A percentile compares a stretch with the other conserved stretches of the same genome.
Evolutionary conservation across 192 early-diverging fungal genomes (phyloP).

Genomic region (Backusella luteola): DNA sequence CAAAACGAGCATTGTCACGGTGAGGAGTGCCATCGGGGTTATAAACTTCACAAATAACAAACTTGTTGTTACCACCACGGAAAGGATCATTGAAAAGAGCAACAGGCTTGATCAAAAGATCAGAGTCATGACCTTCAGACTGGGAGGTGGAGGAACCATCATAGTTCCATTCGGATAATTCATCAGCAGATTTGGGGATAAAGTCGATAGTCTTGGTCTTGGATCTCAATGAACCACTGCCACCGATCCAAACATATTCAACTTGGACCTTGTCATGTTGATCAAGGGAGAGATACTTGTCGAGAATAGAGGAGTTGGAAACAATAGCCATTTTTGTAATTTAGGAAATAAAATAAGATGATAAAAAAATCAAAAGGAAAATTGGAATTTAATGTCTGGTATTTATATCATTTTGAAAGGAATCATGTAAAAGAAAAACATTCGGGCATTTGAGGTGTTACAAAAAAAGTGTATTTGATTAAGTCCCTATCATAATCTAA

Average conservation of each 20-base stretch:
- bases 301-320: conserved; percentile 43
- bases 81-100: conserved; percentile 53
- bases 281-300: conserved; percentile 48
- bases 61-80: conserved; percentile 53
- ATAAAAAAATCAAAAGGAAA: background rate
- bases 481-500: conserved; percentile 5
- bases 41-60: conserved; percentile 51
- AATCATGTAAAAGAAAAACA: background rate
- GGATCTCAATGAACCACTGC: conserved; percentile 37
- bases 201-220: conserved; percentile 51
- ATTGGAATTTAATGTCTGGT: background rate
- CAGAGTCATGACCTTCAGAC: conserved; percentile 52
- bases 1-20: conserved; percentile 46
- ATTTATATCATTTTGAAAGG: conserved; percentile 12
- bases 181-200: conserved; percentile 13
- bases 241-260: conserved; percentile 59
- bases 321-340: conserved; percentile 21
- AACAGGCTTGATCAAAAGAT: conserved; percentile 48
- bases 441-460: background rate
- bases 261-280: conserved; percentile 49
- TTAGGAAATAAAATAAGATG: background rate
- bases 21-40: conserved; percentile 57
- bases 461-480: background rate
- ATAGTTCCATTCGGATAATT: conserved; percentile 57
- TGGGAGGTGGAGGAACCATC: conserved; percentile 60